A percentile compares a stretch with the other conserved stretches of the same genome.
phyloP scores from a whole-genome alignment of 1,284 basidiomycete species.

The Cryptococcus maquisensis region DNA sequence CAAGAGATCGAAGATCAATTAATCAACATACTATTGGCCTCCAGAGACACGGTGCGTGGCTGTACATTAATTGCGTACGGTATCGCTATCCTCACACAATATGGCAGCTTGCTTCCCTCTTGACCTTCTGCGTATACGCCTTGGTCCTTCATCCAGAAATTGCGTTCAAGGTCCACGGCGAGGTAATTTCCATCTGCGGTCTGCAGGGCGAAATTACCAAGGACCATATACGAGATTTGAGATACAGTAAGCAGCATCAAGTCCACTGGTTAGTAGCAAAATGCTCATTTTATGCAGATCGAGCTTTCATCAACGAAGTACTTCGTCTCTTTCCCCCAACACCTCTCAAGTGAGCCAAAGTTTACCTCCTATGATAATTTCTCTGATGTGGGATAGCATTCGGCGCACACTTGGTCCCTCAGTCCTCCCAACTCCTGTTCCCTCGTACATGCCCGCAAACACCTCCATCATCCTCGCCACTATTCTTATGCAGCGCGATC shows the following conservation, averaged over 20 bases:
- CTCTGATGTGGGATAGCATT: conserved; percentile 22
- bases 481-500: conserved; percentile 30
- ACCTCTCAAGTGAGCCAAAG: conserved; percentile 32
- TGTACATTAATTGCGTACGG: no score
- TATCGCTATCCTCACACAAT: not conserved
- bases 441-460: conserved; percentile 32
- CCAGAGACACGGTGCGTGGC: conserved; percentile 39
- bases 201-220: conserved; percentile 15
- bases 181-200: conserved; percentile 11
- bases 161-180: conserved; percentile 9
- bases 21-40: conserved; percentile 43
- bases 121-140: conserved; percentile 34
- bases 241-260: conserved; percentile 8
- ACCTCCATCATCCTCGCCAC: conserved; percentile 36
- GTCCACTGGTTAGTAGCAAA: not conserved
- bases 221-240: conserved; percentile 21
- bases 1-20: conserved; percentile 41
- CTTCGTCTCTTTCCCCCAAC: conserved; percentile 40
- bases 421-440: conserved; percentile 24
- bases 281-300: conserved; percentile 12
- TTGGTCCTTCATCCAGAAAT: conserved; percentile 24
- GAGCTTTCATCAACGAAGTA: conserved; percentile 37
- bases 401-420: conserved; percentile 27
- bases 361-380: not conserved
- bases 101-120: conserved; percentile 27